A percentile compares a stretch with the other conserved stretches of the same genome.
These are phyloP conservation scores for Lachnellula arida DNA, from an alignment of 2,329 filamentous ascomycete genomes.

Conservation along the genomic window DNA sequence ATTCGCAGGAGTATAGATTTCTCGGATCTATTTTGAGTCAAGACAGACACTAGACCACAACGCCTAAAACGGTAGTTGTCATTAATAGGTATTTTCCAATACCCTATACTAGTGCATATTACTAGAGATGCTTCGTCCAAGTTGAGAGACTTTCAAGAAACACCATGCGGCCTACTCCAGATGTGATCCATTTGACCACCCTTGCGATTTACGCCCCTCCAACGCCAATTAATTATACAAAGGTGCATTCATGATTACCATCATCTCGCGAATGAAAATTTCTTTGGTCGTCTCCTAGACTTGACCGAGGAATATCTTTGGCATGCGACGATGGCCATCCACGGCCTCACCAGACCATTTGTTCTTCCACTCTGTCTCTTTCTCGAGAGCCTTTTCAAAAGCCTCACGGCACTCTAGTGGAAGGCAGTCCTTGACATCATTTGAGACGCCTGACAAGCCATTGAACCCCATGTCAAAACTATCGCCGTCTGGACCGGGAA, in stretches of 20 bases:
- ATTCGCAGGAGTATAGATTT: not conserved
- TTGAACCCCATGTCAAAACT: slow-evolving; percentile 43
- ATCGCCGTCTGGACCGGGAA: slow-evolving; percentile 54
- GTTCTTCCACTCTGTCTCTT: slow-evolving; percentile 67
- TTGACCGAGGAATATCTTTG: slow-evolving; percentile 56
- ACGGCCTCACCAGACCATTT: slow-evolving; percentile 67
- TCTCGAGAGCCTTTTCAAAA: slow-evolving; percentile 61
- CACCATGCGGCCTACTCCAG: not conserved
- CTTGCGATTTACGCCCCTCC: not conserved
- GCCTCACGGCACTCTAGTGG: slow-evolving; percentile 67
- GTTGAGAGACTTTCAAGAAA: not conserved
- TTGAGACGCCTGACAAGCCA: slow-evolving; percentile 59
- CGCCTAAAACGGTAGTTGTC: no score
- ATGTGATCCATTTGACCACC: not conserved
- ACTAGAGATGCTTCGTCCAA: not conserved
- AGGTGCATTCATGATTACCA: not conserved
- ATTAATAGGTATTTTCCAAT: no score
- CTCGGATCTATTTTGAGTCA: not conserved
- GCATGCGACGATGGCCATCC: slow-evolving; percentile 47
- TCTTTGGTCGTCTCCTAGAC: slow-evolving; percentile 2
- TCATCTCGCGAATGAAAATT: not conserved
- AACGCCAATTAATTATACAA: not conserved
- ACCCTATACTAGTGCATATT: not conserved
- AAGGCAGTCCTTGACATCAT: slow-evolving; percentile 62
- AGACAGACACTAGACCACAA: not conserved